Base-by-base conservation (phyloP, 345 rosid genomes). In the Corchorus olitorius region DNA sequence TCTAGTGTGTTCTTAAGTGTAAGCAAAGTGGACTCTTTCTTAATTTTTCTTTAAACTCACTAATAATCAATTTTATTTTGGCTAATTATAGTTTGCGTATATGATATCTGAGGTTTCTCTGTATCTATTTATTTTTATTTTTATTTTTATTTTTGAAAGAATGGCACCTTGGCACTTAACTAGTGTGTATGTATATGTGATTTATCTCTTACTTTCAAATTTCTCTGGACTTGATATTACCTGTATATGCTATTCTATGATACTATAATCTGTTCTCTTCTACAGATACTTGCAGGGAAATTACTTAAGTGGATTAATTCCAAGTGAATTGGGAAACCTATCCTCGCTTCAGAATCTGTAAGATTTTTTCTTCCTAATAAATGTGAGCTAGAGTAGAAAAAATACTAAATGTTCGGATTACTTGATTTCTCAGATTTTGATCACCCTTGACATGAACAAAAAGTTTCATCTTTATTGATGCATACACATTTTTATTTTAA, bases 201-300 rank as follows among this genome's bases (percentile, higher is more conserved):
- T 89, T 93, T 71, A 48, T 22, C 59, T 14, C 12, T 54, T 53
- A 17, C 33, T 60, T 58, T 62, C 20, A 16, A 45, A 27, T 4
- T n/a, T 75, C 33, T 61, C 2, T 75, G 35, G 63, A 37, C 11
- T 13, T 39, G 65, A 19, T 63, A 64, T 22, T 56, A 20, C 20
- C 55, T 53, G 56, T n/a, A 22, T 72, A 64, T 1, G 3, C 22
- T 41, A n/a, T 65, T 58, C 27, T 15, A 9, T 69, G 77, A 15
- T 34, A 46, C 58, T 45, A 10, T 75, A 2, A 45, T 60, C 35
- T 65, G 50, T 70, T 76, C 70, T 79, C 55, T 77, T 75, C n/a
- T 80, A 59, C 90, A 96, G 98, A 81, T 88, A 75, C 87, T 80
- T 96, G 92, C 97, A 93, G 89, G 85, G 88, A n/a, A 93, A 96